Evolutionary conservation across 1,139 yeast genomes (phyloP), one percentile per base, ranked within the genome.

Genomic region (Zygoascus hellenicus): DNA sequence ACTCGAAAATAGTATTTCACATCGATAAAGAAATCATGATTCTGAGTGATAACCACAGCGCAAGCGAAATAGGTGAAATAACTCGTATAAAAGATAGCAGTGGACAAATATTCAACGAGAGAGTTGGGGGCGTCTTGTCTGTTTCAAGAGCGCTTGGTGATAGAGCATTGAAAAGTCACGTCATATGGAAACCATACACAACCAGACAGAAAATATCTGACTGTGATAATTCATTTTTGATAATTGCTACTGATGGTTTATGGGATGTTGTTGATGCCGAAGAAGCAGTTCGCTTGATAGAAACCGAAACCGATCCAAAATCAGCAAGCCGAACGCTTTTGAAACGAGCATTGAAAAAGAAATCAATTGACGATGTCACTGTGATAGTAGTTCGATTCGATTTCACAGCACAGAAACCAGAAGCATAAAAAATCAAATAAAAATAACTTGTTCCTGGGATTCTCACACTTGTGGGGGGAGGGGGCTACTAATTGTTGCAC

Each of bases 241-340:
- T 89, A 40, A 67, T 89, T 49, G 97, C 96, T 0, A 88, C 96
- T 64, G 97, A 89, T 66, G 97, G 97, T 0, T 70, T 89, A 9
- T 89, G 96, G 96, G 96, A 89, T 63, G 96, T 89, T 3, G 72
- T 87, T 47, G 73, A 78, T 9, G 96, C 87, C 61, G 80, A 79
- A 52, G 76, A 76, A 50, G 96, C 96, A 0, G 83, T 90, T 50
- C 80, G 80, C 48, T 63, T 79, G 54, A 80, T 83, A 5, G 66
- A 72, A 41, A 75, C 76, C 40, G 66, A 72, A 3, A 56, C 59
- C 2, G 78, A 77, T 55, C 80, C 90, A 0, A 74, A 76, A 47
- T 64, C 64, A 29, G 95, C 94, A 0, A 82, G 95, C 9, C 75
- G 76, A 50, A 70, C 68, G 34, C 70, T 89, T 46, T 84, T 88